Evolutionary conservation across 805 yeast genomes (phyloP).

Genomic region (Barnettozyma siamensis): DNA sequence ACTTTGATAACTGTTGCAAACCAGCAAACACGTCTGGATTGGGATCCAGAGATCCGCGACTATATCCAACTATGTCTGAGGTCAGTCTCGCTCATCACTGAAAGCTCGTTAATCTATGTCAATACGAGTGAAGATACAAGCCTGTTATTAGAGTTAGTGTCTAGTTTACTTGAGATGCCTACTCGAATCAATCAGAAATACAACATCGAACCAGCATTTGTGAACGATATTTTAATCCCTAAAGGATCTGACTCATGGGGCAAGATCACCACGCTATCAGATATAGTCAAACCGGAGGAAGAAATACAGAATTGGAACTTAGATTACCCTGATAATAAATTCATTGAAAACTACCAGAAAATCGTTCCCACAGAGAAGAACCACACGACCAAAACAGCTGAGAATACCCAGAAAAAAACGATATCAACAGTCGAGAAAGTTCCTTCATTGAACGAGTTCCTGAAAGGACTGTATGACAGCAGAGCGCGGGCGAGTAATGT

Average conservation of each 20-base stretch:
- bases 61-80: constrained; percentile 32
- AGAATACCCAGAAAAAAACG: too few relatives aligned
- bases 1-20: constrained; percentile 9
- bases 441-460: constrained; percentile 3
- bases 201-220: constrained; percentile 4
- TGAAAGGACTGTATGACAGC: constrained; percentile 3
- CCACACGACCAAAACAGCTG: too few relatives aligned
- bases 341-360: constrained; percentile 15
- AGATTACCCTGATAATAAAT: constrained; percentile 21
- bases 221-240: constrained; percentile 35
- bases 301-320: constrained; percentile 21
- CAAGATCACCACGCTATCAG: constrained; percentile 39
- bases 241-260: constrained; percentile 46
- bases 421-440: neutral
- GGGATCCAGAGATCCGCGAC: constrained; percentile 22
- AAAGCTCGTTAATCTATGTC: constrained; percentile 10
- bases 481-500: constrained; percentile 1
- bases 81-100: constrained; percentile 8
- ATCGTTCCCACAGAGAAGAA: constrained; percentile 8
- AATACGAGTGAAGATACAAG: constrained; percentile 1
- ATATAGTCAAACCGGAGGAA: constrained; percentile 26
- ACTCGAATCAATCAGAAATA: constrained; percentile 2
- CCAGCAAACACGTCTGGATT: constrained; percentile 5
- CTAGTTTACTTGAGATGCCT: constrained; percentile 6
- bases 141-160: constrained; percentile 6